Evolutionary conservation across 352 stramenopile genomes (phyloP), one percentile per base, ranked within the genome.

Genomic region (Detonula confervacea): DNA sequence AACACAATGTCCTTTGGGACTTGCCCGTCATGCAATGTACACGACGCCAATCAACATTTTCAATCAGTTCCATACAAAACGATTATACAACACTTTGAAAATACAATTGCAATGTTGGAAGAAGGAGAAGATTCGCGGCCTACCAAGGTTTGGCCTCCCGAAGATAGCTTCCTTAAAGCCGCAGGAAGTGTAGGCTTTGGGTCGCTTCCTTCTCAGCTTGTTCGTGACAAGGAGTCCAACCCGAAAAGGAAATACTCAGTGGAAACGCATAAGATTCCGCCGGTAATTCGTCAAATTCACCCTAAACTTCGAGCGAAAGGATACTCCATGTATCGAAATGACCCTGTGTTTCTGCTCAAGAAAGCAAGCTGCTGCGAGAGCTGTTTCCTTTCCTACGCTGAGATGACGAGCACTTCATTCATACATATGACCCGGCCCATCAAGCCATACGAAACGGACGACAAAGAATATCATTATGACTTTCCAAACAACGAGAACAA

Each of bases 291-390:
- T 57, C 95, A 92, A 24, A 73, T 97, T 3, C 95, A 98, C 70
- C 95, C 95, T 16, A 95, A 88, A 12, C 90, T 98, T 33, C 81
- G 84, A 0, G 78, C 87, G 1, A 87, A 94, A 20, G 95, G 96
- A 29, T 98, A 98, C 83, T 76, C 87, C 27, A 88, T 93, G 47
- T 96, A 98, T 65, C 92, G 94, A 9, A 82, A 89, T 61, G 96
- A 98, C 65, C 95, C 96, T 14, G 93, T 98, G 24, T 98, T 98
- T 74, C 77, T 98, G 5, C 96, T 97, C 80, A 98, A 98, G 81
- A 94, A 90, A 1, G 93, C 95, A 2, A 80, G 86, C 1, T 92
- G 98, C 0, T 98, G 96, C 52, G 96, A 98, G 66, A 81, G 77
- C 30, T 98, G 96, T 80, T 98, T 93, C 59, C 87, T 98, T 18